phyloP scores from a whole-genome alignment of 768 basidiomycete genomes.

The Lactarius quietus region DNA sequence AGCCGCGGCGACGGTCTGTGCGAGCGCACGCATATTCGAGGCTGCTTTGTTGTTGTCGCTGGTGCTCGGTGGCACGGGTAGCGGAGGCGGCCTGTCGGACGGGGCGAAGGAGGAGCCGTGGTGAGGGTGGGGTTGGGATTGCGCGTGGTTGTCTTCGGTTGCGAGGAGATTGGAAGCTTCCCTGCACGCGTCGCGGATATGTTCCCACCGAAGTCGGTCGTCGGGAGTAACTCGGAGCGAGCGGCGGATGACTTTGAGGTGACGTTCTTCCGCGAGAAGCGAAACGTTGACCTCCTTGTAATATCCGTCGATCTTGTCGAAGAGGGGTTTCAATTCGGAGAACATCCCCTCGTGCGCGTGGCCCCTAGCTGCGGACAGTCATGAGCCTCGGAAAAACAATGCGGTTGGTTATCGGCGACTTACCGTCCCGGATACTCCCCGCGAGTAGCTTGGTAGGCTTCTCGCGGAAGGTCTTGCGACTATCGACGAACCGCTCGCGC shows the following conservation, averaged over 20 bases:
- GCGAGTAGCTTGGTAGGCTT: slow-evolving; percentile 3
- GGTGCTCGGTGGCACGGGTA: background rate
- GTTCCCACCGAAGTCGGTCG: slow-evolving; percentile 17
- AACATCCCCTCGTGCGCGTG: background rate
- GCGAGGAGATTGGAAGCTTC: slow-evolving; percentile 7
- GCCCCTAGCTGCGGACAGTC: background rate
- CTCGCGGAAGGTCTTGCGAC: slow-evolving; percentile 2
- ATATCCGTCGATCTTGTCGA: slow-evolving; percentile 13
- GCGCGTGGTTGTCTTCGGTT: background rate
- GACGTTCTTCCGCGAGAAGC: slow-evolving; percentile 3
- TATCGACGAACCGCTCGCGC: slow-evolving; percentile 11
- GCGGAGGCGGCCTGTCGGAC: background rate
- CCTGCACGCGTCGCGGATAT: slow-evolving; percentile 16
- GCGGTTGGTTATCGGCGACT: no score
- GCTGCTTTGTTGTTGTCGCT: slow-evolving; percentile 8
- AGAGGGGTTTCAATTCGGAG: slow-evolving; percentile 4
- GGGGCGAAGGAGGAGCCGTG: background rate
- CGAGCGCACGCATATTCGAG: slow-evolving; percentile 14
- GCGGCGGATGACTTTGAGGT: slow-evolving; percentile 3
- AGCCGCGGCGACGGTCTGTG: background rate
- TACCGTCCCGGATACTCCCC: slow-evolving; percentile 3
- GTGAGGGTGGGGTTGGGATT: background rate
- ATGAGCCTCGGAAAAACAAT: background rate
- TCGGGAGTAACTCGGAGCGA: slow-evolving; percentile 17
- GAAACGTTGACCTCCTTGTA: slow-evolving; percentile 15